A percentile compares a stretch with the other conserved stretches of the same genome.
These are phyloP conservation scores for Suillus clintonianus DNA, from an alignment of 768 basidiomycete genomes.

Conservation along the genomic window DNA sequence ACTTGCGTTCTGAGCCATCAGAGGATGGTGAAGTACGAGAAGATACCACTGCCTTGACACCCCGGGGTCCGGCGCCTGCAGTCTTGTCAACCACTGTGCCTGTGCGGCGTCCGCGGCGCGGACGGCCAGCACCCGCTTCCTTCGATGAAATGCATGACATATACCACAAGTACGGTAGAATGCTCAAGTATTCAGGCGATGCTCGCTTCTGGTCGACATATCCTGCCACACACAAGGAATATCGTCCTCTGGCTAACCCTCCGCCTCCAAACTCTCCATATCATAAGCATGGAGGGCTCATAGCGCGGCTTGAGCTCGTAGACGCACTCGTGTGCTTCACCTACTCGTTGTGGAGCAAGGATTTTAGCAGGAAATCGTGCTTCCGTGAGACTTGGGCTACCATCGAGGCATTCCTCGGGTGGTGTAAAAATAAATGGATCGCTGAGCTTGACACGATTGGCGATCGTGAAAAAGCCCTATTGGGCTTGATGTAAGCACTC, in stretches of 20 bases:
- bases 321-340: slow-evolving; percentile 85
- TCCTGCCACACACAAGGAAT: slow-evolving; percentile 62
- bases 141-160: slow-evolving; percentile 66
- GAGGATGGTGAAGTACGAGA: slow-evolving; percentile 52
- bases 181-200: slow-evolving; percentile 84
- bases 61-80: slow-evolving; percentile 28
- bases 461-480: slow-evolving; percentile 58
- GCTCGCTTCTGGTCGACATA: slow-evolving; percentile 77
- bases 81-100: slow-evolving; percentile 47
- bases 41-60: slow-evolving; percentile 28
- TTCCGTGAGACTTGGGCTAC: slow-evolving; percentile 66
- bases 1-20: slow-evolving; percentile 40
- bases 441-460: slow-evolving; percentile 39
- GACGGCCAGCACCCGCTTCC: slow-evolving; percentile 47
- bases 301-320: slow-evolving; percentile 77
- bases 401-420: slow-evolving; percentile 66
- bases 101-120: slow-evolving; percentile 67
- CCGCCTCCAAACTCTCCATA: slow-evolving; percentile 69
- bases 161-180: slow-evolving; percentile 68
- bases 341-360: slow-evolving; percentile 81
- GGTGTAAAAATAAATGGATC: slow-evolving; percentile 73
- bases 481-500: slow-evolving; percentile 76
- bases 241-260: slow-evolving; percentile 61
- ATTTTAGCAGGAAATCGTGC: slow-evolving; percentile 58
- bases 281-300: slow-evolving; percentile 72